These are phyloP conservation scores for Leccinellum luteum DNA, from an alignment of 768 basidiomycete genomes.

Conservation along the genomic window DNA sequence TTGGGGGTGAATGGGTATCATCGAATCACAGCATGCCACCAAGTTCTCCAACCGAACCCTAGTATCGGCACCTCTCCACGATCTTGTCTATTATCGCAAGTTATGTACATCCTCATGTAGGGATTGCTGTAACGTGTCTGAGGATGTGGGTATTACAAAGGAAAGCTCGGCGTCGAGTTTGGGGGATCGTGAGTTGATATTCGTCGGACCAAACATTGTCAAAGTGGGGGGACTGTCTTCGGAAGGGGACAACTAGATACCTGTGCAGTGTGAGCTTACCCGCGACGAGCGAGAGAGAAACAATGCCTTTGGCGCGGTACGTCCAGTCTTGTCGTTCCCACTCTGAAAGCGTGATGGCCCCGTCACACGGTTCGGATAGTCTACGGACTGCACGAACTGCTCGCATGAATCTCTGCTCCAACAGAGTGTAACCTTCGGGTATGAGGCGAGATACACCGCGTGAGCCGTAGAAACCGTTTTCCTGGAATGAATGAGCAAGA, in stretches of 20 bases:
- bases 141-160: conserved; percentile 75
- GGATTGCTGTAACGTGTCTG: conserved; percentile 44
- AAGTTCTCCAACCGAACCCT: conserved; percentile 64
- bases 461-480: conserved; percentile 94
- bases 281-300: not conserved
- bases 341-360: conserved; percentile 72
- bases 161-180: conserved; percentile 91
- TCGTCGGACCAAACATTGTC: conserved; percentile 92
- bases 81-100: conserved; percentile 46
- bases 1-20: not conserved
- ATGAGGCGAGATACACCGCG: conserved; percentile 88
- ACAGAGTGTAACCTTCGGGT: conserved; percentile 90
- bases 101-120: conserved; percentile 54
- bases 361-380: conserved; percentile 22
- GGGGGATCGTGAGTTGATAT: conserved; percentile 88
- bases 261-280: conserved; percentile 36
- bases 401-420: conserved; percentile 81
- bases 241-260: conserved; percentile 78
- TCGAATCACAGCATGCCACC: conserved; percentile 61
- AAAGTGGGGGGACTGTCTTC: conserved; percentile 52
- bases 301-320: conserved; percentile 93
- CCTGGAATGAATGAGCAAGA: conserved; percentile 43
- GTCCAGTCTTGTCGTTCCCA: conserved; percentile 94
- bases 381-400: conserved; percentile 52
- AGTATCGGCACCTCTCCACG: conserved; percentile 61